Conservation (phyloP, 495 filamentous ascomycete species). For the Lasiosphaeriaceae sp. region DNA sequence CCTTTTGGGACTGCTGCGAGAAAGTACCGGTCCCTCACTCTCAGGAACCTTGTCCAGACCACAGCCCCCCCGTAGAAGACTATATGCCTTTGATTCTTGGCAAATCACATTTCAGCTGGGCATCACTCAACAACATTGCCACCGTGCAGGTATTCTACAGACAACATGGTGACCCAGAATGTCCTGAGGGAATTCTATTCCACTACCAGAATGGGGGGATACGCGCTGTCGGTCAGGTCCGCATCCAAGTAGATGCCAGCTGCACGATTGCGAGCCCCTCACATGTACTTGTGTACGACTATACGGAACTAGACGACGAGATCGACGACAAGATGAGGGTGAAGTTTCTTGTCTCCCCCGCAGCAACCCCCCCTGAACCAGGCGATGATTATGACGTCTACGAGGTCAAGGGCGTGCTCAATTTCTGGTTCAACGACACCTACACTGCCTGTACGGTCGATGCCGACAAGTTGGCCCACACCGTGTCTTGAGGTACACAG, state of each 20-base stretch:
- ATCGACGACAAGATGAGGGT: no score
- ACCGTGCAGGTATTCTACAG: background rate
- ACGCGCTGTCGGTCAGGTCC: background rate
- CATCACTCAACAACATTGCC: background rate
- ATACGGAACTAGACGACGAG: no score
- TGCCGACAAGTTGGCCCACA: no score
- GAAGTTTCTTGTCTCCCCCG: no score
- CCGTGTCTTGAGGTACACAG: no score
- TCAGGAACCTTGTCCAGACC: background rate
- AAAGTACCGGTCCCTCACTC: no score
- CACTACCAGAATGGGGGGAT: background rate
- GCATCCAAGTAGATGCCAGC: background rate
- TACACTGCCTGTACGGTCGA: no score
- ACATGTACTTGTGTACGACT: background rate
- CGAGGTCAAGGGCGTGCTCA: no score
- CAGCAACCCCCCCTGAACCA: no score
- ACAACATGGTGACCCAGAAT: background rate
- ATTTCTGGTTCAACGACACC: no score
- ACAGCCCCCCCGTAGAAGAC: background rate
- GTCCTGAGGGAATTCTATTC: background rate
- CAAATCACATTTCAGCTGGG: background rate
- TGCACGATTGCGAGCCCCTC: background rate
- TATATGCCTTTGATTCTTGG: background rate
- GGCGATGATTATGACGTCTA: no score
- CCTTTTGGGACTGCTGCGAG: no score